Conservation (phyloP, 371 early-diverging fungal species). For the Mortierella polycephala region DNA sequence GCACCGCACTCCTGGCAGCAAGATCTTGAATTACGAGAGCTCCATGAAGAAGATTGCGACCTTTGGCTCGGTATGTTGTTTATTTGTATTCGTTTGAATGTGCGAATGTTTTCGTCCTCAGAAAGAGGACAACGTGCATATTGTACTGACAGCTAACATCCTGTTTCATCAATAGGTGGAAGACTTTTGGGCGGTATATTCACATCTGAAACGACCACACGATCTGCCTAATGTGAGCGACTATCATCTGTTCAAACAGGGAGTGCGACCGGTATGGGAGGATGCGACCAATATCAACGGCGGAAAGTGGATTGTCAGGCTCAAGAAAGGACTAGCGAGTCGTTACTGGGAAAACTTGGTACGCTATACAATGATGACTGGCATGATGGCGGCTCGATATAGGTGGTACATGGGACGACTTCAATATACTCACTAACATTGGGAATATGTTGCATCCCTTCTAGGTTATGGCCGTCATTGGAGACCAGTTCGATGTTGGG, state of each 20-base stretch:
- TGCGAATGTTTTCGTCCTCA: not conserved
- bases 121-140: not conserved
- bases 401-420: too few relatives aligned
- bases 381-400: not conserved
- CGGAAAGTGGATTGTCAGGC: slow-evolving; percentile 97
- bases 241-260: slow-evolving; percentile 94
- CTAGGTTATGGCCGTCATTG: slow-evolving; percentile 89
- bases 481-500: slow-evolving; percentile 91
- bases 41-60: slow-evolving; percentile 88
- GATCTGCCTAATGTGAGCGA: slow-evolving; percentile 93
- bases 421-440: not conserved
- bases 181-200: slow-evolving; percentile 94
- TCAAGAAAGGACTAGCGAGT: slow-evolving; percentile 93
- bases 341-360: slow-evolving; percentile 95
- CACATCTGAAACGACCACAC: slow-evolving; percentile 85
- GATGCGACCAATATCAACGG: slow-evolving; percentile 91
- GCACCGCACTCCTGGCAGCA: slow-evolving; percentile 89
- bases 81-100: not conserved
- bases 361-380: slow-evolving; percentile 11
- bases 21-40: slow-evolving; percentile 88
- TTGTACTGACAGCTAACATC: not conserved
- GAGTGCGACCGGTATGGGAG: slow-evolving; percentile 98
- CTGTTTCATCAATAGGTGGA: slow-evolving; percentile 69
- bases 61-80: slow-evolving; percentile 75
- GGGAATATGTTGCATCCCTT: not conserved